phyloP scores from a whole-genome alignment of 495 filamentous ascomycete species.

The Hyphodiscus hymeniophilus region DNA sequence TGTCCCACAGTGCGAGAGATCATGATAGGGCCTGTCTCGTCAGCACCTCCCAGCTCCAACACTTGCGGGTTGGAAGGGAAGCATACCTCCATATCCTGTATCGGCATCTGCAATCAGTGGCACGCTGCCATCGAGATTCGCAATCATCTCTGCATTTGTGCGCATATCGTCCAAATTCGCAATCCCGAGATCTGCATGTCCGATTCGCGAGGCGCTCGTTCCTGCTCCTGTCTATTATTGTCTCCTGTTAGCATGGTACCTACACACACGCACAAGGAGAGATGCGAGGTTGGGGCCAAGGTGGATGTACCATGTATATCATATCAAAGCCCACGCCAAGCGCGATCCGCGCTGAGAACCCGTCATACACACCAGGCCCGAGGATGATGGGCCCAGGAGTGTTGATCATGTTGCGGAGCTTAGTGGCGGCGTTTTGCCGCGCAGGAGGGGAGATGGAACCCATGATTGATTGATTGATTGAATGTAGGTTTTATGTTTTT shows the following conservation, averaged over 20 bases:
- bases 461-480: not conserved
- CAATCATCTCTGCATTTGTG: conserved; percentile 58
- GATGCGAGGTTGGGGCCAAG: not conserved
- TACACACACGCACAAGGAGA: not conserved
- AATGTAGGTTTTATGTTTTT: no score
- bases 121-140: conserved; percentile 47
- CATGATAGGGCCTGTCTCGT: conserved; percentile 44
- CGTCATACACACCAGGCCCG: conserved; percentile 63
- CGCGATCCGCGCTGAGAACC: conserved; percentile 56
- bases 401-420: not conserved
- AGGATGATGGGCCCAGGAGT: conserved; percentile 30
- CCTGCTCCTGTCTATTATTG: conserved; percentile 52
- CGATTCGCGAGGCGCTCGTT: conserved; percentile 52
- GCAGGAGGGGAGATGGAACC: not conserved
- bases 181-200: conserved; percentile 55
- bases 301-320: conserved; percentile 57
- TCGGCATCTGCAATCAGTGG: conserved; percentile 63
- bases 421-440: not conserved
- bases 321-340: conserved; percentile 51
- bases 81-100: conserved; percentile 48
- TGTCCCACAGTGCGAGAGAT: conserved; percentile 54
- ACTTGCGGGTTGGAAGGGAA: not conserved
- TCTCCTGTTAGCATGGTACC: conserved; percentile 6
- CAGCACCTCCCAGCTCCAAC: not conserved
- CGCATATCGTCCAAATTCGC: conserved; percentile 55